Evolutionary conservation across 1,284 basidiomycete species (phyloP).

Genomic region (Ceratobasidium sp.): DNA sequence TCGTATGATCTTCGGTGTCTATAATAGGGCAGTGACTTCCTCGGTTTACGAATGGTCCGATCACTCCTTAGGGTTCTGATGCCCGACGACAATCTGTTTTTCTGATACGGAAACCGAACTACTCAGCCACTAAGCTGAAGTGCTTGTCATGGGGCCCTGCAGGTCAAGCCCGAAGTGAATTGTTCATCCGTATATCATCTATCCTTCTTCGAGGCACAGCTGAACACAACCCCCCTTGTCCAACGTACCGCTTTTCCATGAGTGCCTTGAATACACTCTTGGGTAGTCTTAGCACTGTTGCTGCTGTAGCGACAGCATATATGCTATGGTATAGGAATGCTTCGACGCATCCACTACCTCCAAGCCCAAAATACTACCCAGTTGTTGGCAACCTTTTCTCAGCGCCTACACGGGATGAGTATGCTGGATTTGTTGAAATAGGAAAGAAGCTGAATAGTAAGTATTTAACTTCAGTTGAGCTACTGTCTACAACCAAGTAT

Average conservation of each 20-base stretch:
- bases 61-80: too few relatives aligned
- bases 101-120: too few relatives aligned
- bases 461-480: background rate
- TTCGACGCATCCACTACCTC: background rate
- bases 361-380: conserved; percentile 22
- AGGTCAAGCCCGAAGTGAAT: background rate
- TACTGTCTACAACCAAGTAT: background rate
- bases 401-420: background rate
- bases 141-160: background rate
- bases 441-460: conserved; percentile 3
- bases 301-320: background rate
- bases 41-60: too few relatives aligned
- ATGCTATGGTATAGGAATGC: background rate
- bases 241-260: background rate
- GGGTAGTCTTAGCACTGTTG: background rate
- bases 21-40: too few relatives aligned
- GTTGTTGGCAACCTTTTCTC: conserved; percentile 7
- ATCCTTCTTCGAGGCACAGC: too few relatives aligned
- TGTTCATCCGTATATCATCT: background rate
- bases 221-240: background rate
- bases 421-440: background rate
- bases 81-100: too few relatives aligned
- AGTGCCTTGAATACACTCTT: background rate
- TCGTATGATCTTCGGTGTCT: too few relatives aligned
- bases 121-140: too few relatives aligned